Base-by-base conservation (phyloP, 257 asterid genomes). In the Sherardia arvensis region DNA sequence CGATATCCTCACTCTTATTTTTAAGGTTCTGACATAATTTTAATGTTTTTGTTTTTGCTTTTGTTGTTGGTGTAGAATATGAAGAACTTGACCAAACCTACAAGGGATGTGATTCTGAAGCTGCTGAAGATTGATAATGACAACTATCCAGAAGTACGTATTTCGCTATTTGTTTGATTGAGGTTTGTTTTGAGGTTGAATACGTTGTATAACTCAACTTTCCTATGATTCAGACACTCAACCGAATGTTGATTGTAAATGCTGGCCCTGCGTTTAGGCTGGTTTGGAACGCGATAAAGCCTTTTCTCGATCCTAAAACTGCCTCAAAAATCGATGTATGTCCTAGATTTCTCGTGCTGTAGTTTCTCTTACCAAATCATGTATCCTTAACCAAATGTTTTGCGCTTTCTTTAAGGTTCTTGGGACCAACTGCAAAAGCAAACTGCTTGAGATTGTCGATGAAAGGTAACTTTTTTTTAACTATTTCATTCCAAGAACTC, bases 251-350 rank as follows among this genome's bases (percentile, higher is more conserved):
- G 33, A 77, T 85, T 63, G 48, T 85, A 62, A 85, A 85, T 53
- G 83, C 93, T 45, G 83, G 89, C 36, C 81, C 85, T 3, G 83
- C 84, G 8, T 85, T 85, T 68, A 75, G 71, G 74, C 57, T 83
- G 40, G 75, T 85, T 14, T 85, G 93, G 89, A 79, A 73, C 59
- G 69, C 78, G n/a, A 40, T 85, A 27, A 85, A 77, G 79, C 75
- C 83, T 40, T 85, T 85, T 74, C 85, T 85, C 7, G 87, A 81
- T 74, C 79, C 80, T 20, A 72, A 64, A 22, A 80, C 82, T 8
- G 76, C 77, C 38, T 67, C 85, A 69, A 85, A 85, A 81, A 75
- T 83, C 69, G 80, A 76, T 65, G 93, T 78, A 84, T 32, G 70
- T 36, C 48, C 28, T 5, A 27, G 17, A 17, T 3, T 40, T 22